Evolutionary conservation across 2,329 filamentous ascomycete species (phyloP), one percentile per base, ranked within the genome.

Genomic region (Penicillium palitans): DNA sequence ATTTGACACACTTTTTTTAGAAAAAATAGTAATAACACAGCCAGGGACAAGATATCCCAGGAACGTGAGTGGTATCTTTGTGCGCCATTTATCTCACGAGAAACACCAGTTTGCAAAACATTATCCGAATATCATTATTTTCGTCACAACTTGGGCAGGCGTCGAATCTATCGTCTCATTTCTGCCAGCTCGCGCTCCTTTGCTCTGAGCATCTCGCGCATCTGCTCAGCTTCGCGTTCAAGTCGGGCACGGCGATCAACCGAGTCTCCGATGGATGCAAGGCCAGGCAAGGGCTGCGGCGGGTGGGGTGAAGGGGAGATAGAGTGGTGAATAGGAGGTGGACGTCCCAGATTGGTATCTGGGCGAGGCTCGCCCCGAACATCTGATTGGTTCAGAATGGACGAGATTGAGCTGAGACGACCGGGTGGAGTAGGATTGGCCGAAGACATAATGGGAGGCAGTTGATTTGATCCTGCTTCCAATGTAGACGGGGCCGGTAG

Each of bases 101-200:
- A 37, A 53, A 57, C 50, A 54, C 55, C 55, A 24, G 46, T 35
- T 52, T 42, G 50, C 27, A 53, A 49, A 62, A 52, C 42, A 55
- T 59, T 59, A 49, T 59, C 49, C 33, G 50, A 51, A 61, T 56
- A 55, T 65, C 65, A 59, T 66, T 60, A 66, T 54, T 21, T 59
- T 67, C 65, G 59, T 68, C 56, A 67, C 58, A 57, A 53, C 42
- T 50, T 39, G 25, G 51, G 46, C 44, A 31, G 53, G 45, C 49
- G 27, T 52, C 24, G 40, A 25, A 50, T 63, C 65, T 67, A 71
- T 29, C 60, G 62, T 46, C 74, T 77, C 58, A 84, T 70, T 39
- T 80, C 79, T 49, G 87, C 87, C 57, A 93, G 77, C 68, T 93
- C 90, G 47, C 86, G 81, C 74, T 93, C 90, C 69, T 92, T 93